Evolutionary conservation across 2,329 filamentous ascomycete species (phyloP).

Genomic region (Sporothrix schenckii): DNA sequence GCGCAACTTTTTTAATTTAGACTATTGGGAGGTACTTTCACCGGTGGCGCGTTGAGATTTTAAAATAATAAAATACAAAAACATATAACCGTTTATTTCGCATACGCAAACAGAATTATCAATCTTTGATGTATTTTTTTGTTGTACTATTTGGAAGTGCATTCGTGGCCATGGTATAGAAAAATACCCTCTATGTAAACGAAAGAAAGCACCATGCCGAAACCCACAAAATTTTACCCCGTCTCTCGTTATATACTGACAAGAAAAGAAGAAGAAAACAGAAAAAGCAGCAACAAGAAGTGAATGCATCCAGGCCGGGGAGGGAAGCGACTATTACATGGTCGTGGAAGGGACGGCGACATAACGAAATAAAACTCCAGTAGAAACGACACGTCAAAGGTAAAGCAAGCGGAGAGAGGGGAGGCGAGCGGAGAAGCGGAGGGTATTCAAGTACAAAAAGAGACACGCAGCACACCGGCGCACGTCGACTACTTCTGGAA

Average conservation of each 20-base stretch:
- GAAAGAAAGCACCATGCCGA: slow-evolving; percentile 15
- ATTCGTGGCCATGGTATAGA: slow-evolving; percentile 13
- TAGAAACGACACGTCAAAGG: slow-evolving; percentile 13
- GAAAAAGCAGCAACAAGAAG: neutral
- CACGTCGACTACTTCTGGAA: slow-evolving; percentile 35
- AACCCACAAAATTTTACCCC: slow-evolving; percentile 20
- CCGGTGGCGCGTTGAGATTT: no score
- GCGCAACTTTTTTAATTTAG: no score
- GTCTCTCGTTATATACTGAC: slow-evolving; percentile 30
- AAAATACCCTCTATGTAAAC: slow-evolving; percentile 25
- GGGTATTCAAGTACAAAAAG: neutral
- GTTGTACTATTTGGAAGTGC: slow-evolving; percentile 10
- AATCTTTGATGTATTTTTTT: slow-evolving; percentile 3
- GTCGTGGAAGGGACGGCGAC: neutral
- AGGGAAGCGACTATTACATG: slow-evolving; percentile 2
- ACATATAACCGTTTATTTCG: neutral
- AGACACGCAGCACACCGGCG: neutral
- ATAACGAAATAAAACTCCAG: slow-evolving; percentile 11
- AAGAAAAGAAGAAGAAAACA: neutral
- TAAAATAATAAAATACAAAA: no score
- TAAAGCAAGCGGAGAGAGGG: neutral
- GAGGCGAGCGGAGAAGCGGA: neutral
- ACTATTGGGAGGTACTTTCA: no score
- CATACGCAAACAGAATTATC: neutral
- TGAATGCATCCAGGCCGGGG: slow-evolving; percentile 19